Evolutionary conservation across 257 asterid species (phyloP).

Genomic region (Gentiana dahurica): DNA sequence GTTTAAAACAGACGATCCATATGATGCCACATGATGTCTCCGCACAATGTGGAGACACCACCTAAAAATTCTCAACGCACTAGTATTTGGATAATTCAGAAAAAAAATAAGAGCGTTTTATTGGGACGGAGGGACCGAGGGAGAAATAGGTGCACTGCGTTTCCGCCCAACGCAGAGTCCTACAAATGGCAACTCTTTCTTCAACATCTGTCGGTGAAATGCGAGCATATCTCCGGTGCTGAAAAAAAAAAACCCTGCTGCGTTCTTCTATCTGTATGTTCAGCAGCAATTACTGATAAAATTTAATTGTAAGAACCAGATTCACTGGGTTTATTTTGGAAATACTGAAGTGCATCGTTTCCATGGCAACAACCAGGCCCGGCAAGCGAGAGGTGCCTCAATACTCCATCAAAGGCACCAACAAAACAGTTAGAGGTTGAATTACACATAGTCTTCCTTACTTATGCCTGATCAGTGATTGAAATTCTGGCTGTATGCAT

Average conservation of each 20-base stretch:
- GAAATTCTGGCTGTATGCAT: background rate
- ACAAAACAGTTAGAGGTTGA: constrained; percentile 45
- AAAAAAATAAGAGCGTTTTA: no score
- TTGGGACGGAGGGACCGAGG: no score
- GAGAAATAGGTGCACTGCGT: no score
- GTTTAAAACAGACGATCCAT: no score
- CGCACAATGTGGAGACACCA: no score
- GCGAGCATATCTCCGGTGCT: background rate
- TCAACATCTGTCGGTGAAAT: background rate
- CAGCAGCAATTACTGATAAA: background rate
- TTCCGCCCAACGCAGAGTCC: background rate
- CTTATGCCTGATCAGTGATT: background rate
- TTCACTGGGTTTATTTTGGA: background rate
- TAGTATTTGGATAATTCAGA: no score
- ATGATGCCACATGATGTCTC: no score
- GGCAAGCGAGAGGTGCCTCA: constrained; percentile 35
- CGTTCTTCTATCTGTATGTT: background rate
- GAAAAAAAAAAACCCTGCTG: background rate
- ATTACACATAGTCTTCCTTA: background rate
- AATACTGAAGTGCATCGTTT: background rate
- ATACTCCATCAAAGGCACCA: constrained; percentile 48
- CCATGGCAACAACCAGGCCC: constrained; percentile 44
- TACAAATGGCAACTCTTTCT: background rate
- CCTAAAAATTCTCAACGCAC: no score
- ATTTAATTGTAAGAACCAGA: background rate